A percentile compares a stretch with the other conserved stretches of the same genome.
phyloP scores from a whole-genome alignment of 2,329 filamentous ascomycete genomes.

The Calycina herbarum region DNA sequence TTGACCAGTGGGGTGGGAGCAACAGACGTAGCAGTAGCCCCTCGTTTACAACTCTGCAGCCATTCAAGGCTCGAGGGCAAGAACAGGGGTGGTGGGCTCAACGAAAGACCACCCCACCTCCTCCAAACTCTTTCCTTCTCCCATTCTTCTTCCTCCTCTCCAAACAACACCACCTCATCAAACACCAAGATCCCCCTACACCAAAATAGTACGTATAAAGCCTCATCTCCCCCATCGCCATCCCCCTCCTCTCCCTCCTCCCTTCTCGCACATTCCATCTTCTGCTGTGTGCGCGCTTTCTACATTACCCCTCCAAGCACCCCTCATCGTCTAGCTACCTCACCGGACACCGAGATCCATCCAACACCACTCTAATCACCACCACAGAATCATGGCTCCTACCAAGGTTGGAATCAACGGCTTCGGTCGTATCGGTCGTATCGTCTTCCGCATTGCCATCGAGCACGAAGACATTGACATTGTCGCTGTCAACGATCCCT shows the following conservation, averaged over 20 bases:
- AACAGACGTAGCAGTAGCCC: background rate
- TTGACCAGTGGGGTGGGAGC: background rate
- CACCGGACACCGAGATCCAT: background rate
- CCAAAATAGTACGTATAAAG: constrained; percentile 24
- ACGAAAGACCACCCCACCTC: background rate
- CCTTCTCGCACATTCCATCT: background rate
- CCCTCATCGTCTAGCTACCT: background rate
- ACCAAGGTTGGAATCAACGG: constrained; percentile 96
- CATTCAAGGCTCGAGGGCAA: background rate
- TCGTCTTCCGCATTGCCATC: constrained; percentile 97
- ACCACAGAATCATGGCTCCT: constrained; percentile 47
- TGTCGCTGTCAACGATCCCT: constrained; percentile 98
- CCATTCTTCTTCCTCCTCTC: background rate
- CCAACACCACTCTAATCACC: constrained; percentile 17
- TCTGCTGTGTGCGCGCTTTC: background rate
- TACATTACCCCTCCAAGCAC: constrained; percentile 3
- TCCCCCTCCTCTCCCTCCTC: background rate
- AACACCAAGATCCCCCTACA: constrained; percentile 17
- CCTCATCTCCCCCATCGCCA: constrained; percentile 6
- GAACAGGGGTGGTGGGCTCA: background rate
- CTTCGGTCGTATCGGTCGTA: constrained; percentile 99
- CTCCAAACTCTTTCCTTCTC: constrained; percentile 3
- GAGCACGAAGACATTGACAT: constrained; percentile 88
- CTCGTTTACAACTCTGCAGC: background rate
- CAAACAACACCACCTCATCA: constrained; percentile 4